These are phyloP conservation scores for Penicillium silybi DNA, from an alignment of 495 filamentous ascomycete species.

Conservation along the genomic window DNA sequence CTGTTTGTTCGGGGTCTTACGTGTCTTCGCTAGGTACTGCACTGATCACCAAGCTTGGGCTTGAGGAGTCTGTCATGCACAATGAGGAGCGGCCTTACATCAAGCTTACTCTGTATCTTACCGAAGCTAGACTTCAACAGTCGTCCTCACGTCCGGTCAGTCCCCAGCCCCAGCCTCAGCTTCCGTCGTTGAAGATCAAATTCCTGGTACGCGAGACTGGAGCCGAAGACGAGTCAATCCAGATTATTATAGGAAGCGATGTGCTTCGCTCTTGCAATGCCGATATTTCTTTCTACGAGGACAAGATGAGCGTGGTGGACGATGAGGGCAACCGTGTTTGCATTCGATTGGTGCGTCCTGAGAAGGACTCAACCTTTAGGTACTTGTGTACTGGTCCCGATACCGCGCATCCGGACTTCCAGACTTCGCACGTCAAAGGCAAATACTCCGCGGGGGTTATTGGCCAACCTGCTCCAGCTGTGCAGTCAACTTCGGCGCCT, in stretches of 20 bases:
- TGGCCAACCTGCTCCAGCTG: conserved; percentile 14
- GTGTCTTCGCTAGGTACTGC: conserved; percentile 71
- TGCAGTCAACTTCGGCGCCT: conserved; percentile 19
- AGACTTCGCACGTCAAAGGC: conserved; percentile 14
- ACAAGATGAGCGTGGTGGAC: conserved; percentile 79
- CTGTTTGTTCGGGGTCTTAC: conserved; percentile 87
- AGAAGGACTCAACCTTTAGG: conserved; percentile 77
- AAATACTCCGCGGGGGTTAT: conserved; percentile 27
- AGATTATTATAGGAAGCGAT: conserved; percentile 84
- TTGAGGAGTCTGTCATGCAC: conserved; percentile 61
- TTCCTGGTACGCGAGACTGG: conserved; percentile 67
- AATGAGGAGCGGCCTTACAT: conserved; percentile 62
- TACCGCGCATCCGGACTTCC: conserved; percentile 16
- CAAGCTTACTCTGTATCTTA: conserved; percentile 77
- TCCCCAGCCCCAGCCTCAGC: conserved; percentile 67
- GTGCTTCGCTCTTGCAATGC: conserved; percentile 80
- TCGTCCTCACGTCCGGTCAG: conserved; percentile 68
- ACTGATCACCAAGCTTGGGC: conserved; percentile 66
- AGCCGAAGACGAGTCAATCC: conserved; percentile 53
- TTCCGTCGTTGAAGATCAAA: conserved; percentile 71
- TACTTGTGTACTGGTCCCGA: conserved; percentile 58
- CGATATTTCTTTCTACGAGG: conserved; percentile 89
- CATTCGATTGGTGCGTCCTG: conserved; percentile 89
- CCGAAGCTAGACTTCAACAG: conserved; percentile 80
- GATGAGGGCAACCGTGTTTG: conserved; percentile 85